phyloP scores from a whole-genome alignment of 2,329 filamentous ascomycete genomes.

The Alternaria burnsii region DNA sequence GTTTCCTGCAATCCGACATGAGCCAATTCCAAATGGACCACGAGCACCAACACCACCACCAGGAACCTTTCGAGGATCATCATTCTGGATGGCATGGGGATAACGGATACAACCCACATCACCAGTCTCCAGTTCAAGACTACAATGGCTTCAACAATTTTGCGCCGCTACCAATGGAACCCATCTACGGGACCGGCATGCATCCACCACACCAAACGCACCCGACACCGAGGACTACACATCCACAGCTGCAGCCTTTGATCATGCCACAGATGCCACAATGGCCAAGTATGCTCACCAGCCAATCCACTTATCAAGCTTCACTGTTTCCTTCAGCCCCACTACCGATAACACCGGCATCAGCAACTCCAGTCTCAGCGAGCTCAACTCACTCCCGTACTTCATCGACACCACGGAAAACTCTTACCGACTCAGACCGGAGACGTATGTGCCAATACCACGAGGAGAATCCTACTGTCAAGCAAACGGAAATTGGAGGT shows the following conservation, averaged over 20 bases:
- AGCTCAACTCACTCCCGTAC: slow-evolving; percentile 52
- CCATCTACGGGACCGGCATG: slow-evolving; percentile 49
- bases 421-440: slow-evolving; percentile 88
- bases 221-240: slow-evolving; percentile 44
- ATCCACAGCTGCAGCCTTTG: slow-evolving; percentile 53
- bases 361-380: slow-evolving; percentile 52
- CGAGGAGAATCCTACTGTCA: slow-evolving; percentile 86
- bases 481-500: slow-evolving; percentile 96
- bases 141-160: slow-evolving; percentile 51
- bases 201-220: slow-evolving; percentile 48
- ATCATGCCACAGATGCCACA: slow-evolving; percentile 51
- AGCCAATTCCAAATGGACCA: slow-evolving; percentile 55
- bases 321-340: slow-evolving; percentile 50
- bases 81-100: slow-evolving; percentile 44
- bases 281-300: slow-evolving; percentile 55
- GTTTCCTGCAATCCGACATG: slow-evolving; percentile 40
- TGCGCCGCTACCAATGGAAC: slow-evolving; percentile 52
- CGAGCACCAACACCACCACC: slow-evolving; percentile 46
- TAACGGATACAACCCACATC: slow-evolving; percentile 43
- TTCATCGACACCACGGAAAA: slow-evolving; percentile 77
- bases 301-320: slow-evolving; percentile 52
- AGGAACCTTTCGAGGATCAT: slow-evolving; percentile 48
- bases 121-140: slow-evolving; percentile 53
- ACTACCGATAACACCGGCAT: slow-evolving; percentile 49
- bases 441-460: slow-evolving; percentile 93